Evolutionary conservation across 192 early-diverging fungal species (phyloP).

Genomic region (Thamnidium elegans): DNA sequence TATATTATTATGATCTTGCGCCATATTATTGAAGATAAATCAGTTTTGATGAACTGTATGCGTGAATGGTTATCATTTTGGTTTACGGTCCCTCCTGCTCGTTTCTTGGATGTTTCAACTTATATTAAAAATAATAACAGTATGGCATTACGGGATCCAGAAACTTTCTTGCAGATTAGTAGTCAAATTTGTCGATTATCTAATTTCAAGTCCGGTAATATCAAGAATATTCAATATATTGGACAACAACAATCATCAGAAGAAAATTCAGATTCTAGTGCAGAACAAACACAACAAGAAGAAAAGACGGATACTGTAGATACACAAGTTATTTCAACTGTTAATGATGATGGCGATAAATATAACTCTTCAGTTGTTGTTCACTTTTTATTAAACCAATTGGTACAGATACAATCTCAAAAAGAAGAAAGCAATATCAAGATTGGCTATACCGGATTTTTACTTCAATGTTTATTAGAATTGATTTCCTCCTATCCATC

Average conservation of each 20-base stretch:
- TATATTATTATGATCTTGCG: constrained; percentile 82
- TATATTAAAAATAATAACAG: constrained; percentile 67
- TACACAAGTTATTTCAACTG: background rate
- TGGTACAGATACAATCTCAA: constrained; percentile 3
- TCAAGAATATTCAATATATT: constrained; percentile 59
- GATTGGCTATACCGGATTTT: constrained; percentile 61
- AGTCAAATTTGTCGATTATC: constrained; percentile 58
- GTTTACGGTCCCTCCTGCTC: constrained; percentile 63
- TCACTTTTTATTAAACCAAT: constrained; percentile 23
- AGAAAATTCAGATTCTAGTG: background rate
- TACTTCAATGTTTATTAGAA: constrained; percentile 85
- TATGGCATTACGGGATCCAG: constrained; percentile 65
- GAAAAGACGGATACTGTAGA: background rate
- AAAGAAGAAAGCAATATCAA: constrained; percentile 24
- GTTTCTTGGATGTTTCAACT: constrained; percentile 59
- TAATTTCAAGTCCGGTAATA: constrained; percentile 31
- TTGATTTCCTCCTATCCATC: constrained; percentile 79
- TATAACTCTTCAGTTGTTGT: constrained; percentile 17
- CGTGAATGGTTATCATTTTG: constrained; percentile 69
- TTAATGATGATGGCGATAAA: background rate
- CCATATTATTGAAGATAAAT: constrained; percentile 75
- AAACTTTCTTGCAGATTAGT: constrained; percentile 62
- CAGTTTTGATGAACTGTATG: constrained; percentile 61
- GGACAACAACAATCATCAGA: constrained; percentile 25
- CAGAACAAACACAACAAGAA: constrained; percentile 11